phyloP scores from a whole-genome alignment of 805 yeast genomes.

The Candida adriatica region DNA sequence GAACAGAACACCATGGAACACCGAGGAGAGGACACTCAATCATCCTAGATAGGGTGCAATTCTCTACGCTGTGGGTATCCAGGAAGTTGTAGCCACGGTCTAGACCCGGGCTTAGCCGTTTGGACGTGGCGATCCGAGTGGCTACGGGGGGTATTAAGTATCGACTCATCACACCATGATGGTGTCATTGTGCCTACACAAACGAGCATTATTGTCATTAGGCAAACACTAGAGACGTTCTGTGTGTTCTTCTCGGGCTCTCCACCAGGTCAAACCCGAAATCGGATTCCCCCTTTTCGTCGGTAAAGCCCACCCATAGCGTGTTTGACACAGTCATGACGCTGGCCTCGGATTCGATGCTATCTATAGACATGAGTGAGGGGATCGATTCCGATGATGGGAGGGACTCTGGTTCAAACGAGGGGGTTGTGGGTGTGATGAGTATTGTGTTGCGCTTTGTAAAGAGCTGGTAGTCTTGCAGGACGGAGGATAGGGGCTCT shows the following conservation, averaged over 20 bases:
- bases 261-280: constrained; percentile 11
- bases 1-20: too few species aligned
- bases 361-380: constrained; percentile 10
- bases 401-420: not conserved
- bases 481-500: constrained; percentile 9
- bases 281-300: constrained; percentile 13
- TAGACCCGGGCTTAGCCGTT: too few species aligned
- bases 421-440: constrained; percentile 2
- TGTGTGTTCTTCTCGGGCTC: constrained; percentile 3
- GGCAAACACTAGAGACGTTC: constrained; percentile 19
- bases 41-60: too few species aligned
- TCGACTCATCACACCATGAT: too few species aligned
- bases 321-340: constrained; percentile 16
- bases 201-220: too few species aligned
- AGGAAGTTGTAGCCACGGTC: too few species aligned
- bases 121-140: too few species aligned
- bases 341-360: constrained; percentile 13
- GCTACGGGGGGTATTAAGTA: too few species aligned
- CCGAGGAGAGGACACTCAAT: too few species aligned
- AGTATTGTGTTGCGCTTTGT: constrained; percentile 3
- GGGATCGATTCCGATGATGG: constrained; percentile 16
- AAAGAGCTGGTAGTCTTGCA: constrained; percentile 20
- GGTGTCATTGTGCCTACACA: too few species aligned
- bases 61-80: too few species aligned
- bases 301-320: constrained; percentile 20